phyloP scores from a whole-genome alignment of 2,329 filamentous ascomycete genomes.

The Epichloe brachyelytri region DNA sequence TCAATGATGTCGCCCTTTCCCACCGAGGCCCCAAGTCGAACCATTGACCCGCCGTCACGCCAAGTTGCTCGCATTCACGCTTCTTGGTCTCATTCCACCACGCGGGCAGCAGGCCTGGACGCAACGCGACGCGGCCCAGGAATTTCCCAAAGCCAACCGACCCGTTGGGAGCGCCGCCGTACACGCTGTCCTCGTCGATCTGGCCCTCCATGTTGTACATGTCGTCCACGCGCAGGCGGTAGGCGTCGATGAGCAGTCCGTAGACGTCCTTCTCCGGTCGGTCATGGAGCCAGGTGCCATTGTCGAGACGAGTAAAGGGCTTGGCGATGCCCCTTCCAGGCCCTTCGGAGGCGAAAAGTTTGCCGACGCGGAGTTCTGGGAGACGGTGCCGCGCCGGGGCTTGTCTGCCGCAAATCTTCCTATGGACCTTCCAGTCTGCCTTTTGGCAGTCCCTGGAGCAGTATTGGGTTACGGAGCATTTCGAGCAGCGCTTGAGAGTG shows the following conservation, averaged over 20 bases:
- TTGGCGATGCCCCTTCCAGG: constrained; percentile 16
- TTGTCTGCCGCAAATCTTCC: constrained; percentile 26
- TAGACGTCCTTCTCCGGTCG: constrained; percentile 31
- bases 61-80: constrained; percentile 23
- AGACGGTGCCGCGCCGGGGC: background rate
- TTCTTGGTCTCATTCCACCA: constrained; percentile 32
- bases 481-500: constrained; percentile 28
- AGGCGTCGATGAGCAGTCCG: constrained; percentile 32
- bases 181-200: constrained; percentile 16
- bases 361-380: background rate
- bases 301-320: constrained; percentile 28
- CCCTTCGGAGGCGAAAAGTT: constrained; percentile 13
- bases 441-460: constrained; percentile 41
- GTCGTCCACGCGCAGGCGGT: constrained; percentile 33
- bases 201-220: constrained; percentile 15
- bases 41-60: constrained; percentile 17
- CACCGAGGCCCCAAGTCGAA: constrained; percentile 9
- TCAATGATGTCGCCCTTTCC: constrained; percentile 25
- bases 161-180: constrained; percentile 12
- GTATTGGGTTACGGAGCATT: constrained; percentile 32
- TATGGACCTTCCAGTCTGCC: constrained; percentile 36
- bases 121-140: constrained; percentile 15
- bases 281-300: constrained; percentile 29
- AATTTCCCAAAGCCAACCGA: constrained; percentile 25
- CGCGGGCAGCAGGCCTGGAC: constrained; percentile 22